phyloP scores from a whole-genome alignment of 2,329 filamentous ascomycete genomes.

The Calonectria fujianensis region DNA sequence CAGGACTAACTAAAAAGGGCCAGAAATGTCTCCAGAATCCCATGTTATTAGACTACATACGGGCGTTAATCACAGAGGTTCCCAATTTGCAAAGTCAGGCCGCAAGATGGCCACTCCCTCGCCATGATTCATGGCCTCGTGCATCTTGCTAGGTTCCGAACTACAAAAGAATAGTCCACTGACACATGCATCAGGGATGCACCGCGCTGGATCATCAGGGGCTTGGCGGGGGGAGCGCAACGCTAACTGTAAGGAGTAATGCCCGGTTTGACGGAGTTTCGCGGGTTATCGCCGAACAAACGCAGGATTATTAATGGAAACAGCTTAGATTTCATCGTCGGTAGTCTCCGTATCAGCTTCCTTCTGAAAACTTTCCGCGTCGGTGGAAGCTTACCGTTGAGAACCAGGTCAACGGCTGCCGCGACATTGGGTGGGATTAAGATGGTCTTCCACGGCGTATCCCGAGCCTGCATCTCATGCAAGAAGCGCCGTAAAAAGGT shows the following conservation, averaged over 20 bases:
- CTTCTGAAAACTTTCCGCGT: too few relatives aligned
- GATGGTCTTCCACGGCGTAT: conserved; percentile 22
- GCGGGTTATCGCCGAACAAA: neutral
- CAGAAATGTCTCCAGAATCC: neutral
- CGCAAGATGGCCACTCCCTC: neutral
- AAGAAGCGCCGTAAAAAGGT: conserved; percentile 30
- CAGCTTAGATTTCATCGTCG: neutral
- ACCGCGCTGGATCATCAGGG: neutral
- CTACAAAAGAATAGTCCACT: neutral
- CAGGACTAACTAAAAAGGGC: neutral
- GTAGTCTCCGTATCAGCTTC: neutral
- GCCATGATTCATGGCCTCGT: neutral
- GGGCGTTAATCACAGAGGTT: neutral
- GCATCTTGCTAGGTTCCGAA: neutral
- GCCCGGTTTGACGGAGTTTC: neutral
- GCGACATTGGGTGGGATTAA: neutral
- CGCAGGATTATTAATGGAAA: neutral
- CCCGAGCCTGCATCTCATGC: conserved; percentile 18
- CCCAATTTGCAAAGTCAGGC: neutral
- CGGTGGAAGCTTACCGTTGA: neutral
- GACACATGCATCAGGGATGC: neutral
- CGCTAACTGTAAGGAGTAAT: conserved; percentile 19
- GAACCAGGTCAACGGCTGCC: too few relatives aligned
- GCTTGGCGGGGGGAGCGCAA: conserved; percentile 14
- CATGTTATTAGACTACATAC: neutral